A percentile compares a stretch with the other conserved stretches of the same genome.
Conservation (phyloP, 441 rosid species). For the Eruca vesicaria region DNA sequence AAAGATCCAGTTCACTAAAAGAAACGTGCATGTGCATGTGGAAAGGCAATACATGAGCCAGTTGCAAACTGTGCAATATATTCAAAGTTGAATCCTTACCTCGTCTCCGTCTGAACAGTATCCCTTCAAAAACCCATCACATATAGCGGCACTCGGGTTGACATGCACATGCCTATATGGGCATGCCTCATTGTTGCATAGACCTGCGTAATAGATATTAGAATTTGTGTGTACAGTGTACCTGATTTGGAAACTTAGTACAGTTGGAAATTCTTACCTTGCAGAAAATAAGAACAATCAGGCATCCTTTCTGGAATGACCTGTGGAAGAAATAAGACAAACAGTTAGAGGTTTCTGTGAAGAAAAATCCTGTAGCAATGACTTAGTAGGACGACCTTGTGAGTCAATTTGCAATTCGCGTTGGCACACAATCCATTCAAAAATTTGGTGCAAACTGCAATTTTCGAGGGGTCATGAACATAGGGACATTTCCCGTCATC, state of each 20-base stretch:
- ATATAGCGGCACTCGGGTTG: slow-evolving; percentile 74
- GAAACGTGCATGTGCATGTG: slow-evolving; percentile 9
- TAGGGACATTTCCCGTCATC: slow-evolving; percentile 90
- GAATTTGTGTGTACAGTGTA: slow-evolving; percentile 20
- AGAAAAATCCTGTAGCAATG: slow-evolving; percentile 19
- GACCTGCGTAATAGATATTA: slow-evolving; percentile 58
- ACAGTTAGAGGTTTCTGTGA: slow-evolving; percentile 18
- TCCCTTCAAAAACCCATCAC: slow-evolving; percentile 90
- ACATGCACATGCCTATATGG: slow-evolving; percentile 96
- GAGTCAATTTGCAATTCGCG: slow-evolving; percentile 88
- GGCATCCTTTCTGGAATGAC: slow-evolving; percentile 99
- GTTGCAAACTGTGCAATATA: background rate
- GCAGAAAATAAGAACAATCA: slow-evolving; percentile 92
- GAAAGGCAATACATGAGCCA: background rate
- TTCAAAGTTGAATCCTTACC: slow-evolving; percentile 51
- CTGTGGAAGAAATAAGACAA: slow-evolving; percentile 46
- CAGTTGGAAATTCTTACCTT: slow-evolving; percentile 50
- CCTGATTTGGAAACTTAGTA: background rate
- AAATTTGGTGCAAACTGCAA: slow-evolving; percentile 96
- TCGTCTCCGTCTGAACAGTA: slow-evolving; percentile 91
- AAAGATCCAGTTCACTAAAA: background rate
- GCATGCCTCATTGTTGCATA: slow-evolving; percentile 78
- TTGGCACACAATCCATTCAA: slow-evolving; percentile 79
- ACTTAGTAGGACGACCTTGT: slow-evolving; percentile 57
- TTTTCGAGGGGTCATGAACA: slow-evolving; percentile 90